Base-by-base conservation (phyloP, 148 eudicot species). In the Camellia granthamiana region DNA sequence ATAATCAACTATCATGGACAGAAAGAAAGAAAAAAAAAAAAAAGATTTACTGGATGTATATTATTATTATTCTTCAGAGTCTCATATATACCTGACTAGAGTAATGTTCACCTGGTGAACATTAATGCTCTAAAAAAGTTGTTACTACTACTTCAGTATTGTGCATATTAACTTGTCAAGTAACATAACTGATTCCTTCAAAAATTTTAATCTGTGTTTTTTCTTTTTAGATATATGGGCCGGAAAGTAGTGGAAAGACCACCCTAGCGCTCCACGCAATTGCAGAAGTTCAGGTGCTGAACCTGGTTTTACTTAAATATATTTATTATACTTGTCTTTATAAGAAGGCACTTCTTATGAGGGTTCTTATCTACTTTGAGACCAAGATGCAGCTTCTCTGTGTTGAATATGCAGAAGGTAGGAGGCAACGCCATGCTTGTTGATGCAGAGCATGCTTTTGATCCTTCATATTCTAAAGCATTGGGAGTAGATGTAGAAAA, bases 371-470 rank as follows among this genome's bases (percentile, higher is more conserved):
- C 66, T 80, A 51, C 77, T 7, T 72, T 65, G 58, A 59, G 47
- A 59, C 74, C 72, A 43, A 52, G 42, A 18, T 59, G 54, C 43
- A 19, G 55, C 55, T 74, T 79, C 72, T 78, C 59, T 43, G 61
- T 74, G 16, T 84, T 84, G 14, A 13, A 58, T 80, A 44, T 88
- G 73, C 90, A 94, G 98, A 93, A 78, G 76, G 77, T 83, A 63
- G 98, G 98, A 71, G 98, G 98, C 77, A 90, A 95, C 81, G 98
- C 98, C 69, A 93, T 95, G 98, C 96, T 95, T 81, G 97, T 95
- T 81, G 98, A 95, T 85, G 98, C 98, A 82, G 98, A 95, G 80
- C 98, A 95, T 87, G 98, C 98, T 81, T 95, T 95, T 90, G 98
- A 95, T 86, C 94, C 98, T 23, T 83, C 98, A 59, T 95, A 95